These are phyloP conservation scores for Parsonsia alboflavescens DNA, from an alignment of 257 asterid species.

Conservation along the genomic window DNA sequence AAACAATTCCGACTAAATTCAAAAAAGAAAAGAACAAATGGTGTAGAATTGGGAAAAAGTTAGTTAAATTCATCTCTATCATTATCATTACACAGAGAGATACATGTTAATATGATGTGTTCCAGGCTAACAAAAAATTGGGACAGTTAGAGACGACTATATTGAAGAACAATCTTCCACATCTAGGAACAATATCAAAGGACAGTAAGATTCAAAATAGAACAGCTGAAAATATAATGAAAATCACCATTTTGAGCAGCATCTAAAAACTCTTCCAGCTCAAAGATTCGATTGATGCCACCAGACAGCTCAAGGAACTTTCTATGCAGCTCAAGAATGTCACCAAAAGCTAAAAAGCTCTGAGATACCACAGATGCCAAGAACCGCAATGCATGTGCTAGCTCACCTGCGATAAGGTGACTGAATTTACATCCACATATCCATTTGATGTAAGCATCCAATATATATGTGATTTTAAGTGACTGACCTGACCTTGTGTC, in stretches of 20 bases:
- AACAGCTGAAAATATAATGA: constrained; percentile 3
- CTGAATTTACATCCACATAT: background rate
- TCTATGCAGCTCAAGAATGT: constrained; percentile 91
- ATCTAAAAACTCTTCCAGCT: constrained; percentile 88
- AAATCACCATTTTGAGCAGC: constrained; percentile 79
- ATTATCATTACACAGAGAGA: background rate
- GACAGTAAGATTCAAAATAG: background rate
- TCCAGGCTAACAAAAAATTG: background rate
- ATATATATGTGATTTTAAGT: background rate
- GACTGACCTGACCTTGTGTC: constrained; percentile 30
- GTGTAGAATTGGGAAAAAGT: no score
- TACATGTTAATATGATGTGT: background rate
- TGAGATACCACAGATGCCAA: constrained; percentile 99
- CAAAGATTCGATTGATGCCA: constrained; percentile 82
- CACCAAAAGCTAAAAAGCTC: constrained; percentile 99
- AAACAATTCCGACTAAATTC: background rate
- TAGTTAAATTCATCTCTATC: background rate
- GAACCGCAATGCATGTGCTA: constrained; percentile 94
- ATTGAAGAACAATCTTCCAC: background rate
- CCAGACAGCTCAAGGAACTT: constrained; percentile 97
- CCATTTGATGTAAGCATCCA: background rate
- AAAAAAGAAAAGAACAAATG: background rate
- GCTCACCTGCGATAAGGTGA: constrained; percentile 60
- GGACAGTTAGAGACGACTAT: background rate
- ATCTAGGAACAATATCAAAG: background rate